These are phyloP conservation scores for Neurospora sublineolata DNA, from an alignment of 495 filamentous ascomycete genomes.

Conservation along the genomic window DNA sequence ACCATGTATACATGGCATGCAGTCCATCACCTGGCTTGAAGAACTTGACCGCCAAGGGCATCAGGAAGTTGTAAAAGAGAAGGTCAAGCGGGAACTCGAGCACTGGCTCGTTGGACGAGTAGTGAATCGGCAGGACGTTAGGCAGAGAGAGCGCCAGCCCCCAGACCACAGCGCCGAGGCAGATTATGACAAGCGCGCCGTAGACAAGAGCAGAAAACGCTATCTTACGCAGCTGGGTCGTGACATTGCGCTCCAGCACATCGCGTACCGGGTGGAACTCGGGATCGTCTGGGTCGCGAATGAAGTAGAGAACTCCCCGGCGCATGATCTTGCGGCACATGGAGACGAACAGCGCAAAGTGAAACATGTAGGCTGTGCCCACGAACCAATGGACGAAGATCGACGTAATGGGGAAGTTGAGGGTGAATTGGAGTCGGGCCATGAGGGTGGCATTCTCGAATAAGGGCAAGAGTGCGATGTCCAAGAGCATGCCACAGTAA, in stretches of 20 bases:
- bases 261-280: constrained; percentile 97
- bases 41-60: constrained; percentile 70
- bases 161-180: constrained; percentile 94
- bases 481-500: constrained; percentile 86
- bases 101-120: constrained; percentile 79
- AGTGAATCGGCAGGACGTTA: constrained; percentile 77
- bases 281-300: constrained; percentile 95
- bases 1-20: constrained; percentile 83
- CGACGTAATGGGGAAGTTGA: constrained; percentile 67
- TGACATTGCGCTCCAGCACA: constrained; percentile 85
- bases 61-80: constrained; percentile 90
- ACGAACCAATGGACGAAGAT: constrained; percentile 98
- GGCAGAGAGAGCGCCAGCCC: constrained; percentile 55
- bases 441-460: constrained; percentile 68
- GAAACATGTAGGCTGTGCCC: constrained; percentile 99
- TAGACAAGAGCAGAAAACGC: constrained; percentile 93
- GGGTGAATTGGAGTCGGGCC: constrained; percentile 64
- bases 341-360: constrained; percentile 95
- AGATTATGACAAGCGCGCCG: constrained; percentile 81
- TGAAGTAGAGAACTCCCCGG: constrained; percentile 91
- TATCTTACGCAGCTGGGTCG: constrained; percentile 92
- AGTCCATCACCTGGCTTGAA: constrained; percentile 77
- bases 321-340: constrained; percentile 99
- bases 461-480: constrained; percentile 77
- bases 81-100: constrained; percentile 92